These are phyloP conservation scores for Cicer arietinum DNA, from an alignment of 306 rosid species.

Conservation along the genomic window DNA sequence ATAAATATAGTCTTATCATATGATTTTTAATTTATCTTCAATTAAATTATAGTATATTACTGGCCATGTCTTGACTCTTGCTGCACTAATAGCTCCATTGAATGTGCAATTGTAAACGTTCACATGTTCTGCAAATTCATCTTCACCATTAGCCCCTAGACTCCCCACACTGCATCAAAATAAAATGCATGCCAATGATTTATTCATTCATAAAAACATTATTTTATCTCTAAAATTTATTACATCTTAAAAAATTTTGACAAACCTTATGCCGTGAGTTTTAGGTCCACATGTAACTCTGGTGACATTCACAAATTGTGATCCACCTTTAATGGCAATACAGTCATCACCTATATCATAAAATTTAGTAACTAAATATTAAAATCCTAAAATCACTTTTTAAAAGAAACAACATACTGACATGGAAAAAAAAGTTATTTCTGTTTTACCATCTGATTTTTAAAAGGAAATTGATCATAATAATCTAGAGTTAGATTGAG, in stretches of 20 bases:
- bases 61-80: slow-evolving; percentile 56
- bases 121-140: slow-evolving; percentile 40
- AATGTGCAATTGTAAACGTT: slow-evolving; percentile 45
- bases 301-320: slow-evolving; percentile 30
- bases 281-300: slow-evolving; percentile 56
- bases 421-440: no score
- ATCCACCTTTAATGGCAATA: slow-evolving; percentile 50
- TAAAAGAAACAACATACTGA: background rate
- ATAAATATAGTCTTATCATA: background rate
- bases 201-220: background rate
- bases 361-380: background rate
- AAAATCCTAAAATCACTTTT: background rate
- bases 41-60: slow-evolving; percentile 38
- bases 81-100: slow-evolving; percentile 43
- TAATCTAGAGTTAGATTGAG: no score
- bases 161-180: slow-evolving; percentile 53
- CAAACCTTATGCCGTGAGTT: slow-evolving; percentile 63
- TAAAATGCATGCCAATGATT: background rate
- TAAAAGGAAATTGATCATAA: no score
- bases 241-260: background rate
- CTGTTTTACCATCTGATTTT: no score
- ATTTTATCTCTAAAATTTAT: background rate
- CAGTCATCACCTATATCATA: slow-evolving; percentile 59
- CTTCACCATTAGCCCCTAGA: slow-evolving; percentile 31
- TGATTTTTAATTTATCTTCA: background rate